Conservation (phyloP, 1,139 yeast genomes). For the Suhomyces taliae region DNA sequence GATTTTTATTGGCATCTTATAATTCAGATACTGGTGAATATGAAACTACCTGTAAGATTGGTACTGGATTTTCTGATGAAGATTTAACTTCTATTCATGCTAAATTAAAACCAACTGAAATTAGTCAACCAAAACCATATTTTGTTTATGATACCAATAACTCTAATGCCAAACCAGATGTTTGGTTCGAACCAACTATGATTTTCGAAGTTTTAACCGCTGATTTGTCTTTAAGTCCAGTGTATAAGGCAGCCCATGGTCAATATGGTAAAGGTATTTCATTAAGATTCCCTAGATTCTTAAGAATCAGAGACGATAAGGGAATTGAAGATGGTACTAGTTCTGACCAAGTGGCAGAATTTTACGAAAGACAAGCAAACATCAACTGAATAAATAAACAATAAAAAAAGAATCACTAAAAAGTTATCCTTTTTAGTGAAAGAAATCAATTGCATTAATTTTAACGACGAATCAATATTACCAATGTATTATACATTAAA, state of each 20-base stretch:
- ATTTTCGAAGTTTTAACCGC: conserved; percentile 94
- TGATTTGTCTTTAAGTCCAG: conserved; percentile 87
- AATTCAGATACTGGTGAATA: conserved; percentile 88
- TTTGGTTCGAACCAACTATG: conserved; percentile 90
- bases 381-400: conserved; percentile 13
- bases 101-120: conserved; percentile 67
- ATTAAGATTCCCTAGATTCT: conserved; percentile 85
- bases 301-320: conserved; percentile 86
- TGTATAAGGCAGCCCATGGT: conserved; percentile 83
- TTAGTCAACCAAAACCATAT: conserved; percentile 65
- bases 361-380: conserved; percentile 75
- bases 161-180: conserved; percentile 77
- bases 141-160: conserved; percentile 64
- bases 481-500: neutral
- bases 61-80: conserved; percentile 95
- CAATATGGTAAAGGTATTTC: conserved; percentile 86
- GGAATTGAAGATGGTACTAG: conserved; percentile 86
- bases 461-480: no score
- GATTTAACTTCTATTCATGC: conserved; percentile 60
- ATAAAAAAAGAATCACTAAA: neutral
- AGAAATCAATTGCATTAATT: no score
- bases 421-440: no score
- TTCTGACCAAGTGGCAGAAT: conserved; percentile 85
- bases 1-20: conserved; percentile 85
- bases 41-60: conserved; percentile 95